A percentile compares a stretch with the other conserved stretches of the same genome.
Conservation (phyloP, 441 rosid species). For the Corymbia citriodora region DNA sequence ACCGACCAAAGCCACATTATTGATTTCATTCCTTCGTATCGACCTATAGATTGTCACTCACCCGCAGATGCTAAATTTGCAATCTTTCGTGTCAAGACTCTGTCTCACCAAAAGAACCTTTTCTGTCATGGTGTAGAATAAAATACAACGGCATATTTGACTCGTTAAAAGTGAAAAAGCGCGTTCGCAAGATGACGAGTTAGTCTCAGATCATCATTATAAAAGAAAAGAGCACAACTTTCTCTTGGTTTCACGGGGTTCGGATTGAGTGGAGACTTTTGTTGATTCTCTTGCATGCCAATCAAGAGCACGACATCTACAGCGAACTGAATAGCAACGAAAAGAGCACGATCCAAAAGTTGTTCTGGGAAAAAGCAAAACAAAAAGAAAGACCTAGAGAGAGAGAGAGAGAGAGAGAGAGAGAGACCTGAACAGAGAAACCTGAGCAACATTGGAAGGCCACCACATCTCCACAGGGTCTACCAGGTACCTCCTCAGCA, state of each 20-base stretch:
- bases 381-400: not conserved
- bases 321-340: not conserved
- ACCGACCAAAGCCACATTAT: not conserved
- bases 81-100: not conserved
- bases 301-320: not conserved
- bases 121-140: not conserved
- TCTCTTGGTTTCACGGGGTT: not conserved
- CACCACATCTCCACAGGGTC: conserved; percentile 6
- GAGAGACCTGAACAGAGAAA: not conserved
- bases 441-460: conserved; percentile 1
- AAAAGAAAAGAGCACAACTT: not conserved
- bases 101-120: not conserved
- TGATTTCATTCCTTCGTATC: not conserved
- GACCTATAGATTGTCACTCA: not conserved
- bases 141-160: not conserved
- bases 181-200: not conserved
- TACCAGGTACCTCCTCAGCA: conserved; percentile 1
- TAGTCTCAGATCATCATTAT: not conserved
- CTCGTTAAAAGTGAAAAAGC: not conserved
- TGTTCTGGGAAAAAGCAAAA: not conserved
- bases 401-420: not conserved
- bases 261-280: not conserved
- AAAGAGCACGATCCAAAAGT: not conserved
- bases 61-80: not conserved
- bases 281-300: not conserved